These are phyloP conservation scores for Boletus rex-veris DNA, from an alignment of 768 basidiomycete species.

Conservation along the genomic window DNA sequence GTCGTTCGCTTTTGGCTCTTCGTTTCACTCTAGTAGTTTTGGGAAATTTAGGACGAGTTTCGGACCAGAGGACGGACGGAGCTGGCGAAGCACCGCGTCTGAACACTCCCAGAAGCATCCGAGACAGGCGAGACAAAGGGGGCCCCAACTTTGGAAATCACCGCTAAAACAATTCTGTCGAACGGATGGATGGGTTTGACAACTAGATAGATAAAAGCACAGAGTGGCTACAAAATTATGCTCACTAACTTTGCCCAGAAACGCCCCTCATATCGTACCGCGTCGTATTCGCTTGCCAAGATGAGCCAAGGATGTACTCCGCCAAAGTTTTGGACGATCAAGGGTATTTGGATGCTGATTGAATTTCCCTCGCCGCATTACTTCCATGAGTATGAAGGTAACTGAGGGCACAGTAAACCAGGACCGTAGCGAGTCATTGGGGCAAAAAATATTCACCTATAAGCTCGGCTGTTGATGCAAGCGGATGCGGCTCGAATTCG, in stretches of 20 bases:
- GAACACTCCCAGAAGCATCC: not conserved
- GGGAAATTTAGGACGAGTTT: not conserved
- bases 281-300: conserved; percentile 32
- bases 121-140: conserved; percentile 27
- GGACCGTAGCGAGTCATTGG: not conserved
- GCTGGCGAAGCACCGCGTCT: too few relatives aligned
- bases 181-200: not conserved
- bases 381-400: conserved; percentile 63
- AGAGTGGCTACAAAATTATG: conserved; percentile 1
- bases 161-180: not conserved
- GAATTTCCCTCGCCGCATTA: conserved; percentile 58
- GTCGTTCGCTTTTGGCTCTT: not conserved
- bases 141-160: conserved; percentile 11
- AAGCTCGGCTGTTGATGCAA: conserved; percentile 49
- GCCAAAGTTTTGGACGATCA: conserved; percentile 49
- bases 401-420: conserved; percentile 35
- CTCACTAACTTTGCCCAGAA: not conserved
- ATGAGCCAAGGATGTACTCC: conserved; percentile 25
- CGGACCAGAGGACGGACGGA: too few relatives aligned
- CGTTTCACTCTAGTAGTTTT: not conserved
- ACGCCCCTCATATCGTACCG: conserved; percentile 24
- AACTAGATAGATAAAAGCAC: not conserved
- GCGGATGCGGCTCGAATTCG: conserved; percentile 50
- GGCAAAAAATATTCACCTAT: conserved; percentile 35
- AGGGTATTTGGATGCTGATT: conserved; percentile 46